These are phyloP conservation scores for Russula brevipes DNA, from an alignment of 768 basidiomycete species.

Conservation along the genomic window DNA sequence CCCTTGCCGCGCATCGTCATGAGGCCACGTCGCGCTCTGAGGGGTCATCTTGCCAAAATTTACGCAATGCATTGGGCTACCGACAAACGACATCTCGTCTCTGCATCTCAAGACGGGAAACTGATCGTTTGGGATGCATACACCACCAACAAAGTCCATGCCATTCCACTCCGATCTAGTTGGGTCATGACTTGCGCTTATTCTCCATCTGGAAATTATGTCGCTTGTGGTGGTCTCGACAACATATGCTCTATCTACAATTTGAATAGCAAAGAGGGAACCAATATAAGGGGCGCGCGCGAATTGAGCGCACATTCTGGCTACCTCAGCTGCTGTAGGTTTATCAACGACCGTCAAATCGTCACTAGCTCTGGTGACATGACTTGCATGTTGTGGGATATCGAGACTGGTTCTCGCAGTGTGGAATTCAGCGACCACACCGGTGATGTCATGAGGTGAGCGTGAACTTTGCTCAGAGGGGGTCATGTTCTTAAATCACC, in stretches of 20 bases:
- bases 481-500: conserved; percentile 16
- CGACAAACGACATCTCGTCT: conserved; percentile 95
- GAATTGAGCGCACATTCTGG: conserved; percentile 97
- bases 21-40: conserved; percentile 90
- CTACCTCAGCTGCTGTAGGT: conserved; percentile 96
- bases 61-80: conserved; percentile 99
- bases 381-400: conserved; percentile 99
- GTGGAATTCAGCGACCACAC: conserved; percentile 99
- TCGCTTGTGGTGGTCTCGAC: conserved; percentile 97
- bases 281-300: conserved; percentile 79
- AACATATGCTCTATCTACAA: conserved; percentile 99
- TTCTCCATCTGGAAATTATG: conserved; percentile 93
- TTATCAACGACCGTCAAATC: conserved; percentile 98
- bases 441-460: conserved; percentile 98
- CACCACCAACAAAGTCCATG: conserved; percentile 99
- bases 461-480: conserved; percentile 12
- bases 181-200: conserved; percentile 99
- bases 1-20: conserved; percentile 94
- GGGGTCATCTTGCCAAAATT: conserved; percentile 98
- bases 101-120: conserved; percentile 99
- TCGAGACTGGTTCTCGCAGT: conserved; percentile 95
- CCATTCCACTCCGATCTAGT: conserved; percentile 93
- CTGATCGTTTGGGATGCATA: conserved; percentile 99
- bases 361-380: conserved; percentile 97
- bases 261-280: conserved; percentile 73